Base-by-base conservation (phyloP, 352 stramenopile species). In the Globisporangium spinosum region DNA sequence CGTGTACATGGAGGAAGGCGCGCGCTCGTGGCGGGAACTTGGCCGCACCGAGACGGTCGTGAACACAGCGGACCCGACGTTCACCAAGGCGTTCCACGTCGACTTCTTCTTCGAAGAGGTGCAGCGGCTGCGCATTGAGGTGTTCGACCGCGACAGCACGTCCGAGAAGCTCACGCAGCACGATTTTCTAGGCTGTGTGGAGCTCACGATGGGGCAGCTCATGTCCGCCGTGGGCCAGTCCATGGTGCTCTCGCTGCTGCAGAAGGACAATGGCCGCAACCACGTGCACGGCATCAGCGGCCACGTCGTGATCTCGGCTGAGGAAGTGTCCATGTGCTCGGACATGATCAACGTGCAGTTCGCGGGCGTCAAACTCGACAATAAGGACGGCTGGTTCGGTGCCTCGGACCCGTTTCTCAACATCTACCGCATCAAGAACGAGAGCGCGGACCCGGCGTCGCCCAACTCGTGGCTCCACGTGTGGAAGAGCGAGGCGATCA, bases 61-160 rank as follows among this genome's bases (percentile, higher is more conserved):
- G 7, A 94, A 95, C 64, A 82, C 75, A 3, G 63, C 83, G 9
- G 78, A 90, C 61, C 87, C 87, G 67, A 80, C 68, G 17, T 95
- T 94, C 69, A 84, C 83, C 56, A 89, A 76, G 29, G 78, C 78
- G 7, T 83, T 95, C 53, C 74, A 92, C 60, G 34, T 91, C 25
- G 83, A 90, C 59, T 93, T 87, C 62, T 89, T 87, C 67, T 93
- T 93, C 64, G 85, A 93, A 65, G 88, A 96, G 35, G 80, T 95
- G 1, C 88, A 96, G 74, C 78, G 81, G 12, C 67, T 96, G 43
- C 73, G 84, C 23, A 70, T 96, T 12, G 88, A 96, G 40, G 81
- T 92, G 0, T 96, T 91, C 70, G 86, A 96, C 71, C 80, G 85
- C 22, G 85, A 94, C 72, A 85, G 80, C 63, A 57, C 62, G 23